Evolutionary conservation across 306 rosid genomes (phyloP).

Genomic region (Fragaria vesca): DNA sequence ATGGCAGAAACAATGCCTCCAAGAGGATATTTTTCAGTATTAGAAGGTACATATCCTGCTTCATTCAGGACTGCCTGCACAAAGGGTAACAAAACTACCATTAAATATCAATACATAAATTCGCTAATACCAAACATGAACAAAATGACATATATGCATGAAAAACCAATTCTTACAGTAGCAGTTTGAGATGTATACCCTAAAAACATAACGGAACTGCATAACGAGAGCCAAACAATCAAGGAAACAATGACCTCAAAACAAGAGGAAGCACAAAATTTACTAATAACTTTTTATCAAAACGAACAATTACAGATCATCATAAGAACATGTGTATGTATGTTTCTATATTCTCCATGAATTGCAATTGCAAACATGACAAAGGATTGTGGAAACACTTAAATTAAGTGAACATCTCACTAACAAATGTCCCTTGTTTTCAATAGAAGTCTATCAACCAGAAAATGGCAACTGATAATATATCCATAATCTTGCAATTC

Average conservation of each 20-base stretch:
- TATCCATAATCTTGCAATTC: not conserved
- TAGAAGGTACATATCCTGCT: slow-evolving; percentile 85
- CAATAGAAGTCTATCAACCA: not conserved
- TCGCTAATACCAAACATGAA: not conserved
- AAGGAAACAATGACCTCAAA: not conserved
- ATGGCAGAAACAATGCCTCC: slow-evolving; percentile 89
- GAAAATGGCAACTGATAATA: not conserved
- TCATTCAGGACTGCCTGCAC: slow-evolving; percentile 68
- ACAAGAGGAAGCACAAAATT: not conserved
- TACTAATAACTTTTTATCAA: not conserved
- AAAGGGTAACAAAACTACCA: slow-evolving; percentile 12
- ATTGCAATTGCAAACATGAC: not conserved
- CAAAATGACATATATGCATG: not conserved
- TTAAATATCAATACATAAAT: not conserved
- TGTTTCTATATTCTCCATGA: not conserved
- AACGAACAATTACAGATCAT: not conserved
- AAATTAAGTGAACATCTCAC: not conserved
- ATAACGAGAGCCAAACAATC: not conserved
- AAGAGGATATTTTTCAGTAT: slow-evolving; percentile 84
- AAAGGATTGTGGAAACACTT: not conserved
- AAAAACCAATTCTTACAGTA: not conserved
- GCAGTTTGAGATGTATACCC: not conserved
- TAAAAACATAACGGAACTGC: not conserved
- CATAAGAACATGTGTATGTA: not conserved
- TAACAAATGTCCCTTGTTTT: not conserved